Conservation (phyloP, 129 eudicot species). For the sunflower (Helianthus annuus) region HanXRQr2.0-SUNRISE NC_035433.2:53093505-53094004, state of each 20-base stretch:
- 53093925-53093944: conserved; percentile 69
- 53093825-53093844: conserved; percentile 79
- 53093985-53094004: conserved; percentile 76
- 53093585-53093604: conserved; percentile 52
- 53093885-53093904: conserved; percentile 73
- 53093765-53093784: conserved; percentile 73
- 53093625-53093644: conserved; percentile 64
- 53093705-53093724: conserved; percentile 80
- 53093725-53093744: conserved; percentile 76
- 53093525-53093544: background rate
- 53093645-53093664: conserved; percentile 87
- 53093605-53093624: conserved; percentile 56
- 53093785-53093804: conserved; percentile 92
- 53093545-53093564: conserved; percentile 13
- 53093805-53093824: conserved; percentile 91
- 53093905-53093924: conserved; percentile 86
- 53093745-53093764: conserved; percentile 74
- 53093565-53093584: conserved; percentile 34
- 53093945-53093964: conserved; percentile 61
- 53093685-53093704: conserved; percentile 89
- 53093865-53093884: conserved; percentile 78
- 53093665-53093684: conserved; percentile 69
- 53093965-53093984: conserved; percentile 80
- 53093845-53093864: conserved; percentile 65
- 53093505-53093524: conserved; percentile 11